phyloP scores from a whole-genome alignment of 2,329 filamentous ascomycete species.

The Rasamsonia emersonii region DNA sequence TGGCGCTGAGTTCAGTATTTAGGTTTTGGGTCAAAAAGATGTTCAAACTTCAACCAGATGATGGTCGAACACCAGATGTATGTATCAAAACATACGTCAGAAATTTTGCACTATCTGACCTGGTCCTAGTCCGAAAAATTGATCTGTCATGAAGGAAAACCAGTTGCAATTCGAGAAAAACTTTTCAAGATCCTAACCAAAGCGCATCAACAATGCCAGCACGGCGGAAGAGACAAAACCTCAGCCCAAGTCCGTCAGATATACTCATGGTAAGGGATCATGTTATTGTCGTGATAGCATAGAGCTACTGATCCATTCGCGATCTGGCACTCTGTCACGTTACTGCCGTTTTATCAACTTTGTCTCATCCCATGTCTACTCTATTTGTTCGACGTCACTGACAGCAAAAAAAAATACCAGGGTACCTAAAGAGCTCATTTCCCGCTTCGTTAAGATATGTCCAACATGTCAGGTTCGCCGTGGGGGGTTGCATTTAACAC shows the following conservation, averaged over 20 bases:
- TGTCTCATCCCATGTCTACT: slow-evolving; percentile 6
- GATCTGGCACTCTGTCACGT: no score
- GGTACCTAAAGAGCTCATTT: slow-evolving; percentile 45
- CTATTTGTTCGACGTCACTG: no score
- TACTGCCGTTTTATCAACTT: background rate
- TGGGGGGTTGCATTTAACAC: slow-evolving; percentile 32
- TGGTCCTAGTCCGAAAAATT: slow-evolving; percentile 27
- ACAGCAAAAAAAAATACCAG: no score
- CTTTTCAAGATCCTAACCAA: slow-evolving; percentile 43
- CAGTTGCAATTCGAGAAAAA: slow-evolving; percentile 45
- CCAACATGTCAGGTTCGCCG: slow-evolving; percentile 42
- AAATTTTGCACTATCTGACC: slow-evolving; percentile 5
- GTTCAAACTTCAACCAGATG: slow-evolving; percentile 39
- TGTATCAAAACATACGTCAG: slow-evolving; percentile 10
- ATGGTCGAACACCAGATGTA: slow-evolving; percentile 30
- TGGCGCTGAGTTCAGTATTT: slow-evolving; percentile 6
- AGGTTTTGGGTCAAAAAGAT: slow-evolving; percentile 48
- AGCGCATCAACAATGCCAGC: slow-evolving; percentile 43
- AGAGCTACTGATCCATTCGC: no score
- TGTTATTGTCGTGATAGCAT: no score
- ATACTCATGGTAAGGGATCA: slow-evolving; percentile 43
- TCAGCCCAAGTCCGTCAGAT: slow-evolving; percentile 42
- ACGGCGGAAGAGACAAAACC: slow-evolving; percentile 45
- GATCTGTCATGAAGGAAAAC: slow-evolving; percentile 44
- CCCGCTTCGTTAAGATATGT: slow-evolving; percentile 43